A percentile compares a stretch with the other conserved stretches of the same genome.
These are phyloP conservation scores for Eucalyptus cloeziana DNA, from an alignment of 345 rosid species.

Conservation along the genomic window DNA sequence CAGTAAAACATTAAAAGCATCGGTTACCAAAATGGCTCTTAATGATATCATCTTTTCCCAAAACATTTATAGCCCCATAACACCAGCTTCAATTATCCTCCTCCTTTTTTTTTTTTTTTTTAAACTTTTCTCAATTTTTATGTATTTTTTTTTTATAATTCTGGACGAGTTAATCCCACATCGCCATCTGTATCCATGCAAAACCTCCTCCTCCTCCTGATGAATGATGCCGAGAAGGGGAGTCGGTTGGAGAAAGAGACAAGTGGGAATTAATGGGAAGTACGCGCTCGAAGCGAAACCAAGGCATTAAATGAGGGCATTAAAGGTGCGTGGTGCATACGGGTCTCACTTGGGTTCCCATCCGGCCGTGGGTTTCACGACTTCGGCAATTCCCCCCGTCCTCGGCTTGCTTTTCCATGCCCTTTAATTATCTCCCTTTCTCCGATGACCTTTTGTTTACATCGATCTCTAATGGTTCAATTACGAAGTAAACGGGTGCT, in stretches of 20 bases:
- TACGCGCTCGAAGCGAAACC: neutral
- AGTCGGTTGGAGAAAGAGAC: neutral
- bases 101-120: neutral
- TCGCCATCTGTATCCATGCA: neutral
- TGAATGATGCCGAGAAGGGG: neutral
- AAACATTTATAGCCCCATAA: neutral
- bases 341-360: neutral
- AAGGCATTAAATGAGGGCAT: neutral
- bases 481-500: neutral
- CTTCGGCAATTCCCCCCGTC: neutral
- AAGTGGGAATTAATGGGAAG: neutral
- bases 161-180: neutral
- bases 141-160: neutral
- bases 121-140: rapidly evolving
- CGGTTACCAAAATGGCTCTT: neutral
- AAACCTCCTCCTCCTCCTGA: too few species aligned
- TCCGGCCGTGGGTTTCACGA: neutral
- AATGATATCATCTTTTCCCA: neutral
- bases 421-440: neutral
- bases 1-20: neutral
- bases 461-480: neutral
- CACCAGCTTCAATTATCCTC: neutral
- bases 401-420: neutral
- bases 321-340: neutral
- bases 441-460: neutral